phyloP scores from a whole-genome alignment of 78 protist genomes.

The Protostelium mycophagum region DNA sequence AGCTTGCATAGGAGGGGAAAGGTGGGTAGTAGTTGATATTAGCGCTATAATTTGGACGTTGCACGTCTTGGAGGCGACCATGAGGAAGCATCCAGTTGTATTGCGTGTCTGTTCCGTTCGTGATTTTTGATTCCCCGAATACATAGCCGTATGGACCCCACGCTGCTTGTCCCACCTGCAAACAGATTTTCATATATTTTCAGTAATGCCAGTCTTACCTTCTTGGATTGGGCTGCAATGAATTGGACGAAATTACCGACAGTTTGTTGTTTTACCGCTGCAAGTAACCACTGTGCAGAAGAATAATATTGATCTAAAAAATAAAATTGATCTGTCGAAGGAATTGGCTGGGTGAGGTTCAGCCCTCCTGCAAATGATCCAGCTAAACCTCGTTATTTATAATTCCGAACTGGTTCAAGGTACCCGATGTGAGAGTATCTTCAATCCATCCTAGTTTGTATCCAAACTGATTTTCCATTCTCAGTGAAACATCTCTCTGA shows the following conservation, averaged over 20 bases:
- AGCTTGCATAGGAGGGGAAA: not conserved
- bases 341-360: not conserved
- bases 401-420: too few species aligned
- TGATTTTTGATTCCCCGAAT: not conserved
- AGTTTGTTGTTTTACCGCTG: not conserved
- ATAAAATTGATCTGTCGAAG: not conserved
- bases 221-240: too few species aligned
- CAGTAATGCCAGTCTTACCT: too few species aligned
- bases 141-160: too few species aligned
- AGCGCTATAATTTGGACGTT: not conserved
- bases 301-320: not conserved
- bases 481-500: not conserved
- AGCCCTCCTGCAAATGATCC: too few species aligned
- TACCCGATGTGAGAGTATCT: not conserved
- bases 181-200: too few species aligned
- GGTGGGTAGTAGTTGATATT: not conserved
- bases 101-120: not conserved
- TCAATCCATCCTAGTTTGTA: not conserved
- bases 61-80: not conserved
- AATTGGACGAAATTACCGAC: not conserved
- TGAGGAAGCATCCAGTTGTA: not conserved
- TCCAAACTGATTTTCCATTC: not conserved
- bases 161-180: too few species aligned
- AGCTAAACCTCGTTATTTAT: too few species aligned
- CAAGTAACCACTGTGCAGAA: not conserved